These are phyloP conservation scores for Penicillium sclerotigenum DNA, from an alignment of 2,329 filamentous ascomycete genomes.

Conservation along the genomic window DNA sequence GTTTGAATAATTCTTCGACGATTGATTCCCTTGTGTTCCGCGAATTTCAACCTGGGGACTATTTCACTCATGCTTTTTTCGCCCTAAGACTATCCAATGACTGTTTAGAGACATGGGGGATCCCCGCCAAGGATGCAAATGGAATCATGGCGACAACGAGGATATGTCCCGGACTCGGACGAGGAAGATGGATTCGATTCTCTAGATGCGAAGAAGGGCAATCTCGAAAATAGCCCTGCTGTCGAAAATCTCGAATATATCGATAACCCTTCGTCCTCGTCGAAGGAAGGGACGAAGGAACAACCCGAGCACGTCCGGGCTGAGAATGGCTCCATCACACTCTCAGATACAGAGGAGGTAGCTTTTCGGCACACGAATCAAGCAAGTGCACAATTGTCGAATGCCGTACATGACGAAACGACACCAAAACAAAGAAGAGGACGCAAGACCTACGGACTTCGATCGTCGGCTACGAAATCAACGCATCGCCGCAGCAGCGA, in stretches of 20 bases:
- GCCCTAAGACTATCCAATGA: slow-evolving; percentile 22
- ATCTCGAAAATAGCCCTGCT: slow-evolving; percentile 3
- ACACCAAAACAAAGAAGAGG: slow-evolving; percentile 14
- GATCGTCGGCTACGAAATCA: slow-evolving; percentile 10
- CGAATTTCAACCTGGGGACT: neutral
- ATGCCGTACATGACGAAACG: neutral
- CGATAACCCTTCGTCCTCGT: slow-evolving; percentile 7
- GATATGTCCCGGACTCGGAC: slow-evolving; percentile 53
- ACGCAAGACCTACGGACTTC: slow-evolving; percentile 12
- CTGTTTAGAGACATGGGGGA: slow-evolving; percentile 37
- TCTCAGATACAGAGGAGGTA: neutral
- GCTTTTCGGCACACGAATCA: neutral
- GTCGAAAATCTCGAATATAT: slow-evolving; percentile 20
- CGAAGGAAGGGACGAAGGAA: slow-evolving; percentile 3
- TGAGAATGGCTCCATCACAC: slow-evolving; percentile 1
- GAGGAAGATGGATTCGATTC: slow-evolving; percentile 44
- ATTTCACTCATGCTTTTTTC: neutral
- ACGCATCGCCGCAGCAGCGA: neutral
- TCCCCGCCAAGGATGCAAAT: slow-evolving; percentile 37
- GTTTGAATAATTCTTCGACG: neutral
- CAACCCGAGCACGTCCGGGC: neutral
- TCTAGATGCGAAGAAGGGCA: slow-evolving; percentile 23
- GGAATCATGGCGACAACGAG: slow-evolving; percentile 51
- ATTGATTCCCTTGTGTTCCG: neutral
- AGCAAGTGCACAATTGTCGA: neutral